Percentiles rank a stretch among this genome's conserved stretches.
These are phyloP conservation scores for Tylopilus subfusipes DNA, from an alignment of 768 basidiomycete species.

Conservation along the genomic window DNA sequence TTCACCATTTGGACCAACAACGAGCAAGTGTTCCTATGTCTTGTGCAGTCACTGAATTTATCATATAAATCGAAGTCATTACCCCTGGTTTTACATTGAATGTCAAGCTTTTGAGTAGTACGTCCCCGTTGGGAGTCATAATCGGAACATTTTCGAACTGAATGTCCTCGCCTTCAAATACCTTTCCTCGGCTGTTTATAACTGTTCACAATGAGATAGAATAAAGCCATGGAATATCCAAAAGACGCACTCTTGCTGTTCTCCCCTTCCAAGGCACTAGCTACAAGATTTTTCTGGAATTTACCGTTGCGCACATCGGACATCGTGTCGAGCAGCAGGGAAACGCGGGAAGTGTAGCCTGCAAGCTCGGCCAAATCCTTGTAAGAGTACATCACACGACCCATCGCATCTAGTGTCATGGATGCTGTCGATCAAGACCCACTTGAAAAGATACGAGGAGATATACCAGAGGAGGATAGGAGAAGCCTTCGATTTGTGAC, in stretches of 20 bases:
- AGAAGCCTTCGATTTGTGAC: conserved; percentile 93
- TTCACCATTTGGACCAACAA: conserved; percentile 90
- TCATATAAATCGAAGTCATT: conserved; percentile 6
- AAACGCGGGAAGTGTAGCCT: conserved; percentile 91
- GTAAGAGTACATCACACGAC: conserved; percentile 95
- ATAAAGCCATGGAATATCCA: not conserved
- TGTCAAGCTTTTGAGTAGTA: conserved; percentile 78
- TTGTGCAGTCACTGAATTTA: not conserved
- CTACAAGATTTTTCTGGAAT: conserved; percentile 86
- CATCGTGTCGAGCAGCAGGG: conserved; percentile 87
- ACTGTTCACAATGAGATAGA: conserved; percentile 45
- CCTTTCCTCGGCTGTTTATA: conserved; percentile 69
- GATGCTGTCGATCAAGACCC: not conserved
- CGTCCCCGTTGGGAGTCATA: conserved; percentile 93
- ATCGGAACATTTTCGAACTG: conserved; percentile 92
- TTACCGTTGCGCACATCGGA: conserved; percentile 77
- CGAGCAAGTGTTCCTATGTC: conserved; percentile 78
- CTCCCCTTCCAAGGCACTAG: conserved; percentile 66
- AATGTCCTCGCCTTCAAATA: conserved; percentile 86
- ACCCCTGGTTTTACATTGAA: conserved; percentile 90
- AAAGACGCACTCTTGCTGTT: conserved; percentile 65
- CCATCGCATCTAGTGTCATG: conserved; percentile 72
- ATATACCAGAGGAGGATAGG: conserved; percentile 75
- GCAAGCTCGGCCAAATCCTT: conserved; percentile 95
- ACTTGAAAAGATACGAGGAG: conserved; percentile 1